phyloP scores from a whole-genome alignment of 148 eudicot species.

The Dysphania ambrosioides region DNA sequence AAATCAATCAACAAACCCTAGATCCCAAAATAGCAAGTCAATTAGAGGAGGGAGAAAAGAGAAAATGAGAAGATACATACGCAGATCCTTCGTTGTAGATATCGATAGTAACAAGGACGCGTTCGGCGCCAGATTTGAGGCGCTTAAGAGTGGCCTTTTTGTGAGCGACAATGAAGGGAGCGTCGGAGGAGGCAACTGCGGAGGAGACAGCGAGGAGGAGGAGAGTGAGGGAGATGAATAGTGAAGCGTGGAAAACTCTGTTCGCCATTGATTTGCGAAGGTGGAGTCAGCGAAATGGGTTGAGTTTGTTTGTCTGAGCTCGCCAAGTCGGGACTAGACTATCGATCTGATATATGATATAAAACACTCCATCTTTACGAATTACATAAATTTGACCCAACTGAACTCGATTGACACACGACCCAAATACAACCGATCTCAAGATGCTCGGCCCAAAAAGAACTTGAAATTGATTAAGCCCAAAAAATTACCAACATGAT shows the following conservation, averaged over 20 bases:
- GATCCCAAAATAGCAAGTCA: neutral
- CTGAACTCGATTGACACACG: no score
- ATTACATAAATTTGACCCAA: no score
- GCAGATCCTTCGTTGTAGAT: conserved; percentile 86
- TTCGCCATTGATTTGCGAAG: conserved; percentile 42
- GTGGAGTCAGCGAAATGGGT: no score
- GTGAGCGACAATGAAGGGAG: conserved; percentile 80
- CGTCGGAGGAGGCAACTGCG: conserved; percentile 43
- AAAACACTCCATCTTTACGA: no score
- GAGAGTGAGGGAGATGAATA: conserved; percentile 20
- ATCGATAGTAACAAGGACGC: conserved; percentile 69
- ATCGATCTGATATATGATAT: no score
- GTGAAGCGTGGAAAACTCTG: conserved; percentile 1
- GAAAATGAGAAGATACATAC: conserved; percentile 30
- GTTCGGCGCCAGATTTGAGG: conserved; percentile 78
- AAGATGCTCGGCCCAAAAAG: no score
- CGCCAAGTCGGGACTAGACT: no score
- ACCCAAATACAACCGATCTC: no score
- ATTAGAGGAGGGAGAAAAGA: no score
- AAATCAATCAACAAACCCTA: conserved; percentile 9
- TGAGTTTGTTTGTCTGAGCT: conserved; percentile 2
- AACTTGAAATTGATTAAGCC: no score
- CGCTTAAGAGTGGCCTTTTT: conserved; percentile 71
- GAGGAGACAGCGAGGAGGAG: neutral
- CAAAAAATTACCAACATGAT: no score